Conservation (phyloP, 1,284 basidiomycete species). For the Marasmius tenuissimus region DNA sequence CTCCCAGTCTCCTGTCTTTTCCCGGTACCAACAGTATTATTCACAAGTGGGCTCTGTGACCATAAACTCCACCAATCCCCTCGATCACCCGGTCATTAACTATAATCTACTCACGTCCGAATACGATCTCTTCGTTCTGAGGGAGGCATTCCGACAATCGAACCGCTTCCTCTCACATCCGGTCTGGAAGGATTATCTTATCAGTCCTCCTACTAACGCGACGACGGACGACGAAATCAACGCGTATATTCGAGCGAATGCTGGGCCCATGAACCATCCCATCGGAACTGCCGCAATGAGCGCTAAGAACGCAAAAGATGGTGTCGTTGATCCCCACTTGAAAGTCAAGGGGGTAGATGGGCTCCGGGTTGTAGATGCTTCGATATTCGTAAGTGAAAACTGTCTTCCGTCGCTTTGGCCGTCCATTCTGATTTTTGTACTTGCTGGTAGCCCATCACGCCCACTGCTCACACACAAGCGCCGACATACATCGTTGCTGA, state of each 20-base stretch:
- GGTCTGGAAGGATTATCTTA: conserved; percentile 17
- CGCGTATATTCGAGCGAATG: conserved; percentile 11
- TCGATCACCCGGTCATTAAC: conserved; percentile 30
- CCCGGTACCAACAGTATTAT: background rate
- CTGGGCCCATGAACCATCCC: conserved; percentile 12
- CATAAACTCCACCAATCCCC: conserved; percentile 22
- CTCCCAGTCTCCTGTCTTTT: background rate
- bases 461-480: conserved; percentile 13
- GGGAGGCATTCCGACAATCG: conserved; percentile 15
- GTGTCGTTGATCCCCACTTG: conserved; percentile 19
- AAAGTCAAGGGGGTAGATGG: conserved; percentile 19
- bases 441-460: conserved; percentile 9
- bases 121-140: conserved; percentile 16
- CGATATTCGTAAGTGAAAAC: conserved; percentile 15
- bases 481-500: conserved; percentile 16
- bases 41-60: conserved; percentile 11
- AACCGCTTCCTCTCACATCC: conserved; percentile 15
- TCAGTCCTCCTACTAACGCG: conserved; percentile 1
- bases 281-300: conserved; percentile 17
- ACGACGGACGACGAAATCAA: conserved; percentile 14
- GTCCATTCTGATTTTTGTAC: background rate
- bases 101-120: conserved; percentile 22
- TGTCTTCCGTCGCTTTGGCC: background rate
- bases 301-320: conserved; percentile 11
- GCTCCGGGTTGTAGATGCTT: conserved; percentile 19